These are phyloP conservation scores for Aureobasidium sp. DNA, from an alignment of 2,329 filamentous ascomycete species.

Conservation along the genomic window DNA sequence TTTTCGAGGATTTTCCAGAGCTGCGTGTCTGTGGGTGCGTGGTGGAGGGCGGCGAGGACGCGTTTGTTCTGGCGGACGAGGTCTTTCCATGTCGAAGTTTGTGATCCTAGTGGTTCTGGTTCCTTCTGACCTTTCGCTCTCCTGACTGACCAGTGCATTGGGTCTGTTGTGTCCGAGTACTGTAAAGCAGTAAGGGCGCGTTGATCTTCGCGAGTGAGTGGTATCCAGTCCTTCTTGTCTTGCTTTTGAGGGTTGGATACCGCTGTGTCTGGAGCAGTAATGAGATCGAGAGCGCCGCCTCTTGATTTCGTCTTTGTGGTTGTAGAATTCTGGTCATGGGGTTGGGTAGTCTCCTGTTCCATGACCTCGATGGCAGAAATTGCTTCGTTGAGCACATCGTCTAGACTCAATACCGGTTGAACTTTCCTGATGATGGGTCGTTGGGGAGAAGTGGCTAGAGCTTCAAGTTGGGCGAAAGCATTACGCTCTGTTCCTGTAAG, in stretches of 20 bases:
- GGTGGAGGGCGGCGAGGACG: slow-evolving; percentile 36
- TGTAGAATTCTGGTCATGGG: background rate
- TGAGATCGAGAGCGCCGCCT: background rate
- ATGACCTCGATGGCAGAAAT: background rate
- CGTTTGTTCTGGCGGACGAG: background rate
- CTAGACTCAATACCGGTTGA: background rate
- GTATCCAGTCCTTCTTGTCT: background rate
- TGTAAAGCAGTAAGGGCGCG: background rate
- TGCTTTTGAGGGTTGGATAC: background rate
- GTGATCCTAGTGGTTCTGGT: too few relatives aligned
- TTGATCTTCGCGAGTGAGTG: background rate
- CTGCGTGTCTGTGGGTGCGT: slow-evolving; percentile 53
- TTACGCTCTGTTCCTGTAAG: background rate
- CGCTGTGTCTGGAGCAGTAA: background rate
- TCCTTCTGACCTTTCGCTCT: too few relatives aligned
- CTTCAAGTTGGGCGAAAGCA: slow-evolving; percentile 8
- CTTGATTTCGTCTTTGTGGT: background rate
- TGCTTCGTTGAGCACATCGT: slow-evolving; percentile 12
- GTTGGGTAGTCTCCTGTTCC: background rate
- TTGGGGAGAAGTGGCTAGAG: background rate
- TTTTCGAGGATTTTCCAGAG: slow-evolving; percentile 61
- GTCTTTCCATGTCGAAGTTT: background rate
- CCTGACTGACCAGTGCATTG: too few relatives aligned
- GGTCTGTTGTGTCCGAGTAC: too few relatives aligned
- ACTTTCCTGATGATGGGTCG: background rate